Conservation (phyloP, 139 green algal genomes). For the Micractinium sp. region DNA sequence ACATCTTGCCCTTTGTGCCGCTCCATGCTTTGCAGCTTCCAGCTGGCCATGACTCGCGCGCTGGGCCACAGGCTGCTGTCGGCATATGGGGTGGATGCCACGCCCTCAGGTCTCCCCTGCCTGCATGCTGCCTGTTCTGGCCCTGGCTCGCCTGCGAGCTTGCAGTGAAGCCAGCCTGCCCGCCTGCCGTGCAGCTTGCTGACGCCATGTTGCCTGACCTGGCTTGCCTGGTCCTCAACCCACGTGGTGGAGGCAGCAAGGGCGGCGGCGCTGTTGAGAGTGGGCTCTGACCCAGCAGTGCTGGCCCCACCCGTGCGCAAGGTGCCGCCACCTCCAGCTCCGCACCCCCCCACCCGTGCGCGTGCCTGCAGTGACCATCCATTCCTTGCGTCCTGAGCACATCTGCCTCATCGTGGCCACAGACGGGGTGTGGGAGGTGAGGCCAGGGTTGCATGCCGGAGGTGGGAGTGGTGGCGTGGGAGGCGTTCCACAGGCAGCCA, state of each 20-base stretch:
- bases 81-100: constrained; percentile 37
- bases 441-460: too few species aligned
- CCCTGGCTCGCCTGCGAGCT: not conserved
- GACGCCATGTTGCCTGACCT: not conserved
- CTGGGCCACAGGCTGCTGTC: constrained; percentile 56
- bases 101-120: not conserved
- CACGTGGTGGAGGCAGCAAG: too few species aligned
- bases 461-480: not conserved
- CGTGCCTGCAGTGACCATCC: constrained; percentile 27
- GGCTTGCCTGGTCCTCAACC: not conserved
- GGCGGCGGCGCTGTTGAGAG: too few species aligned
- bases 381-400: constrained; percentile 39
- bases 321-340: too few species aligned
- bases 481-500: too few species aligned
- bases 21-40: constrained; percentile 41
- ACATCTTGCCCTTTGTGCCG: too few species aligned
- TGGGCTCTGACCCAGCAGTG: too few species aligned
- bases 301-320: too few species aligned
- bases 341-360: not conserved
- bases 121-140: not conserved
- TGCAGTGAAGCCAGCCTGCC: constrained; percentile 53
- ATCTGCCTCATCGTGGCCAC: constrained; percentile 70
- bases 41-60: constrained; percentile 75
- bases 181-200: constrained; percentile 36
- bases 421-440: constrained; percentile 75